These are phyloP conservation scores for Hyphopichia pseudoburtonii DNA, from an alignment of 1,139 yeast species.

Conservation along the genomic window DNA sequence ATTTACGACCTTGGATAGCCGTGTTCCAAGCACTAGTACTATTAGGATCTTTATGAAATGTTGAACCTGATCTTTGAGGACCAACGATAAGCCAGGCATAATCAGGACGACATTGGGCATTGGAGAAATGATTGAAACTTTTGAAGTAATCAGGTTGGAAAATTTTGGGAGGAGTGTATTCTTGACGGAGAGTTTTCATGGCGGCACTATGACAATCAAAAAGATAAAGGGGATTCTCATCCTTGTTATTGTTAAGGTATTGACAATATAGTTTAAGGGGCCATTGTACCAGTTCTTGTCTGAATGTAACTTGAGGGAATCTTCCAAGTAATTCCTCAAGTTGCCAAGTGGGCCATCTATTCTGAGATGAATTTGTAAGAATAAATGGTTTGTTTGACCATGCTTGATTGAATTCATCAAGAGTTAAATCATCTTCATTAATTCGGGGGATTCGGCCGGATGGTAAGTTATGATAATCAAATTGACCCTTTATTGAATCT, in stretches of 20 bases:
- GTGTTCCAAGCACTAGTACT: conserved; percentile 91
- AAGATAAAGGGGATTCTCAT: conserved; percentile 80
- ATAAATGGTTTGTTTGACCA: conserved; percentile 69
- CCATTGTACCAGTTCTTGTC: conserved; percentile 89
- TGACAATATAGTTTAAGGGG: conserved; percentile 57
- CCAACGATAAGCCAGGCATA: conserved; percentile 90
- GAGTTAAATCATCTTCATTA: conserved; percentile 38
- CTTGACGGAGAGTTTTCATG: conserved; percentile 53
- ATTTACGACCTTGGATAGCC: conserved; percentile 67
- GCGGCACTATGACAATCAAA: conserved; percentile 78
- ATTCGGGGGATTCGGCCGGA: conserved; percentile 47
- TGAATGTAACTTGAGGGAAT: conserved; percentile 62
- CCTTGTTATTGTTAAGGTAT: conserved; percentile 61
- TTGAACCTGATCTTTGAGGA: conserved; percentile 77
- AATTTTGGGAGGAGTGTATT: conserved; percentile 55
- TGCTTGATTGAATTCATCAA: conserved; percentile 42
- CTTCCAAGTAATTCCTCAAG: conserved; percentile 46
- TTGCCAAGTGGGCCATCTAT: conserved; percentile 72
- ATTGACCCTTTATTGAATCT: conserved; percentile 18
- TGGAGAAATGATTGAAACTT: conserved; percentile 28
- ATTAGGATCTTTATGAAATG: conserved; percentile 92
- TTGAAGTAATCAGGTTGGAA: conserved; percentile 54
- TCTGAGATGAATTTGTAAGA: conserved; percentile 35
- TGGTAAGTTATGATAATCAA: conserved; percentile 20
- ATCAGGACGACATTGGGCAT: conserved; percentile 66